Evolutionary conservation across 1,139 yeast genomes (phyloP), one percentile per base, ranked within the genome.

Genomic region (Blastobotrys niveus): DNA sequence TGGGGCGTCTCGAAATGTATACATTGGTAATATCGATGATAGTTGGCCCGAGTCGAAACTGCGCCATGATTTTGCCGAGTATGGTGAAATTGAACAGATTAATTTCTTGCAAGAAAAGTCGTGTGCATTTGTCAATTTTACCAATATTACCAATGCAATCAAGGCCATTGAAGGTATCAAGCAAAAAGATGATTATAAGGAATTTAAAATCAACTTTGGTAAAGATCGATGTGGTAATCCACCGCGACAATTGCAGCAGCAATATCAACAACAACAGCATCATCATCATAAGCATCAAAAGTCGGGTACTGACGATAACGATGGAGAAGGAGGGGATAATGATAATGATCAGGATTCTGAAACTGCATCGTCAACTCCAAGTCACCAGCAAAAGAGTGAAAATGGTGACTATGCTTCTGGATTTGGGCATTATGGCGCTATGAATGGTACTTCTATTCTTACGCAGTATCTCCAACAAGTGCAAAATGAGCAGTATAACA

Each of bases 81-180:
- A 77, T 67, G 98, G 98, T 33, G 95, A 86, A 54, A 83, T 89
- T 55, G 98, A 91, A 66, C 97, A 89, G 66, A 85, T 91, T 59
- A 89, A 91, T 62, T 85, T 81, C 58, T 72, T 91, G 52, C 71
- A 73, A 18, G 94, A 86, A 60, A 87, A 84, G 53, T 81, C 82
- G 51, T 89, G 97, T 70, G 96, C 95, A 3, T 91, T 91, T 65
- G 81, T 91, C 49, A 91, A 91, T 63, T 91, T 87, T 60, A 84
- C 93, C 36, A 83, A 86, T 62, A 86, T 91, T 55, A 77, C 83
- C 42, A 81, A 83, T 57, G 95, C 96, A 5, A 85, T 89, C 55
- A 77, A 81, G 48, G 96, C 95, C 2, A 82, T 89, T 54, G 80
- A 79, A 46, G 78, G 79, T 52, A 76, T 80, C 52, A 77, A 77